Base-by-base conservation (phyloP, 2,329 filamentous ascomycete species). In the Ceratocystis albifundus region DNA sequence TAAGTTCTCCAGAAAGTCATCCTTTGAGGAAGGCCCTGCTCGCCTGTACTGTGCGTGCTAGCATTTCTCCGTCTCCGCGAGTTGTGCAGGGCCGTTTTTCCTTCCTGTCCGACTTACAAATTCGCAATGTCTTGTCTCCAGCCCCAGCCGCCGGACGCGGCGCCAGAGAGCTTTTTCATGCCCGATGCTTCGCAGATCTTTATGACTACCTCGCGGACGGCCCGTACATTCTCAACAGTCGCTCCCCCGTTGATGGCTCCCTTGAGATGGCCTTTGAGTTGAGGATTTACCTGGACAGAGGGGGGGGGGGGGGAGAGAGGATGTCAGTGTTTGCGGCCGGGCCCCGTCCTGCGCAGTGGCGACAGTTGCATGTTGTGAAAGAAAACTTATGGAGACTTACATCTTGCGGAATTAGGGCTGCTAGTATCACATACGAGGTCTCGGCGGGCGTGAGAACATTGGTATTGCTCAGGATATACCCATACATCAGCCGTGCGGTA, bases 191-290 rank as follows among this genome's bases (percentile, higher is more conserved):
- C 71, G 70, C 79, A 82, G 64, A 82, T 77, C 64, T 74, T 71
- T 20, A 81, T 76, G 6, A 77, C 75, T 41, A 79, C 70, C 32
- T 76, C 74, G 65, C 79, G 75, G 25, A 82, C 79, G 2, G 80
- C 80, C 69, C 74, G 74, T 10, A 82, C 79, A 70, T 82, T 76
- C 41, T 78, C 78, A 28, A 76, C 73, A 1, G 76, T 77, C 44
- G 79, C 80, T 2, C 80, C 80, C 64, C 77, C 77, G 69, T 81
- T 81, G 30, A 82, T 69, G 1, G 79, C 78, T 2, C 80, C 80
- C 69, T 75, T 76, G 17, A 82, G 74, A 72, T 82, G 80, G 3
- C 80, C 80, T 69, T 82, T 82, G 61, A 82, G 71, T 69, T 82
- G 80, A 4, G 79, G 77, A 67, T 82, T 81, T 20, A 81, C 76